Conservation (phyloP, 2,329 filamentous ascomycete genomes). For the Xylaria sp. region DNA sequence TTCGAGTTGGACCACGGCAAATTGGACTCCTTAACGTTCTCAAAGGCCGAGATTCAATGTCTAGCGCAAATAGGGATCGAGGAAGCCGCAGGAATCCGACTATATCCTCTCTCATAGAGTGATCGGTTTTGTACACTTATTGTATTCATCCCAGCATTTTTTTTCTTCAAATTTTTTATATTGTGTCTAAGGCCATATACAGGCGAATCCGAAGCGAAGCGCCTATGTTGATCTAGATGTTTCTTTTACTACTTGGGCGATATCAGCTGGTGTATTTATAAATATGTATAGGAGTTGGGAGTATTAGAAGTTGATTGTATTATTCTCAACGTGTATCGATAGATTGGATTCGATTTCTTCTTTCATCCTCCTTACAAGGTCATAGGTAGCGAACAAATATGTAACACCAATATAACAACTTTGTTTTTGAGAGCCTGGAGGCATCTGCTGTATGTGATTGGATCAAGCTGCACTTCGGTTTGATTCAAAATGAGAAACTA, state of each 20-base stretch:
- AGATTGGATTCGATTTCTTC: neutral
- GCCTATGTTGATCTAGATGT: neutral
- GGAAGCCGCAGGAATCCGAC: neutral
- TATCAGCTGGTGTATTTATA: neutral
- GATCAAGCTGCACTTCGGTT: neutral
- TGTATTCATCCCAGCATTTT: neutral
- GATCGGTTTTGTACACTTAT: neutral
- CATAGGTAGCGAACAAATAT: neutral
- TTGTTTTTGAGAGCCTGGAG: neutral
- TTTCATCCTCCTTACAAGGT: neutral
- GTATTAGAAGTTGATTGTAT: neutral
- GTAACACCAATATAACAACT: neutral
- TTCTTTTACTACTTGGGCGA: neutral
- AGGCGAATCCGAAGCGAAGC: neutral
- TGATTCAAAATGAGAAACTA: too few relatives aligned
- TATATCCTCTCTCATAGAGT: neutral
- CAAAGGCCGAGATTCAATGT: neutral
- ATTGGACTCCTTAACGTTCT: neutral
- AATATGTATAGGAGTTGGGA: neutral
- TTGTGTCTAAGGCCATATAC: neutral
- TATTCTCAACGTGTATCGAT: slow-evolving; percentile 3
- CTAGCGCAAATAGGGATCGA: too few relatives aligned
- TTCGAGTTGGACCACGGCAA: neutral
- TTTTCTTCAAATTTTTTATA: neutral
- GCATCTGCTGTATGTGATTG: too few relatives aligned